Evolutionary conservation across 2,329 filamentous ascomycete genomes (phyloP).

Genomic region (Stenocarpella maydis): DNA sequence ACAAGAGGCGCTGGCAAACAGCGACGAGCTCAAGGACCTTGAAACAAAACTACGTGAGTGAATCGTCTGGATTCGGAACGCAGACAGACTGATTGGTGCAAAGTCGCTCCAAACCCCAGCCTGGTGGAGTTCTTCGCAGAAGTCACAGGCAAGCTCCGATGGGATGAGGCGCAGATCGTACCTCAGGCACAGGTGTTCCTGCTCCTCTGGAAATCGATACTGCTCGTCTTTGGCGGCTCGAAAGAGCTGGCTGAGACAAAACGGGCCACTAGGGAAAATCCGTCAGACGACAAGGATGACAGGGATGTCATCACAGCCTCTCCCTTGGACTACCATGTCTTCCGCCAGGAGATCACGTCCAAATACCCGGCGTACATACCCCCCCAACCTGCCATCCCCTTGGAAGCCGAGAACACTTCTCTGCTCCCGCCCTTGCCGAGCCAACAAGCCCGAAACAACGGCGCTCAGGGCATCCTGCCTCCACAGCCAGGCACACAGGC

Average conservation of each 20-base stretch:
- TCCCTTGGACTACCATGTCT: constrained; percentile 93
- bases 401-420: constrained; percentile 90
- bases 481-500: constrained; percentile 61
- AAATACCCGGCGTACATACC: constrained; percentile 98
- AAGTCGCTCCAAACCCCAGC: constrained; percentile 69
- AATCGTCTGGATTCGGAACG: background rate
- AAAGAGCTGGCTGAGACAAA: constrained; percentile 79
- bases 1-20: constrained; percentile 63
- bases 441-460: constrained; percentile 69
- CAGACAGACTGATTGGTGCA: constrained; percentile 38
- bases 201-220: constrained; percentile 89
- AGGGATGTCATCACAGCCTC: constrained; percentile 90
- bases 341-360: constrained; percentile 94
- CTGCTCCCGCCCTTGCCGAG: constrained; percentile 86
- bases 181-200: constrained; percentile 76
- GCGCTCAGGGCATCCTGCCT: constrained; percentile 69
- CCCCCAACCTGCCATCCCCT: constrained; percentile 80
- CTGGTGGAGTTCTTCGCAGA: constrained; percentile 78
- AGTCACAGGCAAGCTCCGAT: constrained; percentile 72
- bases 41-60: constrained; percentile 60
- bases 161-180: constrained; percentile 71
- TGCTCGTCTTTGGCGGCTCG: constrained; percentile 85
- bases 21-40: constrained; percentile 56
- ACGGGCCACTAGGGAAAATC: constrained; percentile 70
- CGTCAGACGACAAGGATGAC: constrained; percentile 62